Evolutionary conservation across 108 stramenopile genomes (phyloP), one percentile per base, ranked within the genome.

Genomic region (Cyclotella baltica): DNA sequence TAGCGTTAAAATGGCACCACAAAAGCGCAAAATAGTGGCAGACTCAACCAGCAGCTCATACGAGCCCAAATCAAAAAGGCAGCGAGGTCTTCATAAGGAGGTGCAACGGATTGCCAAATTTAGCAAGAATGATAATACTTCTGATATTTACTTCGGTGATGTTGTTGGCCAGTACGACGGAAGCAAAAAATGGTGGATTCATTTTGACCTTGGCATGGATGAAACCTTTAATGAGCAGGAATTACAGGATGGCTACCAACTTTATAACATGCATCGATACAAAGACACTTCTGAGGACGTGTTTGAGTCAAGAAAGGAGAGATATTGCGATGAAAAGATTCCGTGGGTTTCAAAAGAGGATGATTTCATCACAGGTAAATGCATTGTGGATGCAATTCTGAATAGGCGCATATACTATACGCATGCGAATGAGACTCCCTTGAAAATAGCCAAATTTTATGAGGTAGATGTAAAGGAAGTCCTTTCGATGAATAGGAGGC

Each of bases 341-440:
- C 43, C 72, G 19, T 34, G 29, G 37, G 33, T 62, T 29, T 47
- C 63, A 46, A 8, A 8, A 5, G 43, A 62, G 10, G 59, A 62
- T 29, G 23, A 47, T 16, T 59, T 31, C 23, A 33, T 19, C 18
- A 56, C 28, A 31, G 28, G 59, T 11, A 69, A 40, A 9, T 62
- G 40, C 28, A 72, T 61, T 47, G 58, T 48, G 72, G 46, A 72
- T 38, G 43, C 59, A 30, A 47, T 62, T 22, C n/a, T 62, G 46
- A 72, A 72, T 23, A 13, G 52, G 48, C 43, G 61, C 11, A 30
- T 72, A 9, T 30, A 72, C 47, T 62, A 47, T 66, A 36, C 61
- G 61, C 34, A 15, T 20, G 27, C 3, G 5, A 5, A 43, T 30
- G 30, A 47, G 35, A 47, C 40, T 38, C 38, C 25, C 33, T 28